These are phyloP conservation scores for Quercus rubra DNA, from an alignment of 306 rosid species.

Conservation along the genomic window DNA sequence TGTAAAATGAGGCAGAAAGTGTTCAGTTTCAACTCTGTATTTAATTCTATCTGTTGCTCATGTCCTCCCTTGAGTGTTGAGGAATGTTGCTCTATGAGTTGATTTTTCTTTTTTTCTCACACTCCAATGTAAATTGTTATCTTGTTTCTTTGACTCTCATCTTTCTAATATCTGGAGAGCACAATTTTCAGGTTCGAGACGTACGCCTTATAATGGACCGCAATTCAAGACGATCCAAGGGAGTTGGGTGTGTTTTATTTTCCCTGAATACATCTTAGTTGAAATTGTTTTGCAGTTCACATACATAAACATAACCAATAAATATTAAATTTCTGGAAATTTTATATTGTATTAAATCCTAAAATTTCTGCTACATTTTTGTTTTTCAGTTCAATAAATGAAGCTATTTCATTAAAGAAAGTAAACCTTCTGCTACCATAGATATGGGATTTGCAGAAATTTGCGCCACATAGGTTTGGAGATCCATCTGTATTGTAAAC, in stretches of 20 bases:
- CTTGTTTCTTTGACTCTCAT: constrained; percentile 11
- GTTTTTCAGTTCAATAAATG: neutral
- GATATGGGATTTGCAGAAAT: too few species aligned
- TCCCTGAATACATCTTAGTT: neutral
- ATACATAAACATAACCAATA: neutral
- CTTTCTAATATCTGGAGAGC: constrained; percentile 2
- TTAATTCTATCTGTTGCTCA: neutral
- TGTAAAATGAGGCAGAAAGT: neutral
- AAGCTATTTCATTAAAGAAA: neutral
- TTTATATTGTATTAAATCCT: neutral
- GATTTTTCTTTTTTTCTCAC: neutral
- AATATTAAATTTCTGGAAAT: neutral
- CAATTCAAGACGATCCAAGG: constrained; percentile 94
- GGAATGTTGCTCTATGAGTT: neutral
- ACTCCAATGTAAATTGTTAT: neutral
- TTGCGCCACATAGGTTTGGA: too few species aligned
- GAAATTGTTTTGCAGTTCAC: neutral
- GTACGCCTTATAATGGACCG: constrained; percentile 99
- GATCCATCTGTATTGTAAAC: too few species aligned
- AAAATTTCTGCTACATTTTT: neutral
- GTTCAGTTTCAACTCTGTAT: neutral
- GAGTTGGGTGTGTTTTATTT: constrained; percentile 77
- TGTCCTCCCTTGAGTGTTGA: neutral
- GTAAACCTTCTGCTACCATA: too few species aligned
- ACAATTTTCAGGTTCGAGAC: constrained; percentile 76